phyloP scores from a whole-genome alignment of 2,329 filamentous ascomycete genomes.

The Penicillium aurantiogriseum region DNA sequence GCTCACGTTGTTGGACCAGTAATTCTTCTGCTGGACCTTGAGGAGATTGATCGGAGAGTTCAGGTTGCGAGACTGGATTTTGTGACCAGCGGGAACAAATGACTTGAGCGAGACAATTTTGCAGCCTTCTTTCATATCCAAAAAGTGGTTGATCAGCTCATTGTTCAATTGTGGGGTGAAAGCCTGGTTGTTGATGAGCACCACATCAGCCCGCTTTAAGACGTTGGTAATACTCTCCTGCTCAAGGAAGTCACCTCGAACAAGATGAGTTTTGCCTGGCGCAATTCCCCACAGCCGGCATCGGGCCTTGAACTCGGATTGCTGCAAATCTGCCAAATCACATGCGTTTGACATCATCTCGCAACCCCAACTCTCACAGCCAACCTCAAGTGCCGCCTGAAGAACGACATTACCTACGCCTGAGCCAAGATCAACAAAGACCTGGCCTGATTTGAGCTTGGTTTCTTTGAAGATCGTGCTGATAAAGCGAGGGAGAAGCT shows the following conservation, averaged over 20 bases:
- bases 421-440: slow-evolving; percentile 93
- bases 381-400: slow-evolving; percentile 88
- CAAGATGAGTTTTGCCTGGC: slow-evolving; percentile 74
- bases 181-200: slow-evolving; percentile 96
- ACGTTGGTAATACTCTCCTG: slow-evolving; percentile 68
- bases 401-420: slow-evolving; percentile 95
- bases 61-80: slow-evolving; percentile 69
- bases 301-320: slow-evolving; percentile 77
- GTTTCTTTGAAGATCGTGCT: slow-evolving; percentile 77
- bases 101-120: slow-evolving; percentile 89
- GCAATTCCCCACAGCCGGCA: slow-evolving; percentile 86
- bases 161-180: slow-evolving; percentile 88
- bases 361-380: slow-evolving; percentile 93
- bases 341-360: slow-evolving; percentile 94
- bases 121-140: slow-evolving; percentile 88
- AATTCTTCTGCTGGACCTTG: slow-evolving; percentile 70
- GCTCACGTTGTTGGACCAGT: slow-evolving; percentile 71
- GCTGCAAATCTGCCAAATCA: slow-evolving; percentile 75
- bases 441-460: slow-evolving; percentile 73
- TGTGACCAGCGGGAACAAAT: slow-evolving; percentile 79
- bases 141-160: slow-evolving; percentile 79
- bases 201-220: slow-evolving; percentile 84
- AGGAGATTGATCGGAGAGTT: slow-evolving; percentile 81
- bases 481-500: slow-evolving; percentile 81
- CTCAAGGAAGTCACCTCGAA: slow-evolving; percentile 79